Conservation (phyloP, 306 rosid species). For the Lathyrus sativus region DNA sequence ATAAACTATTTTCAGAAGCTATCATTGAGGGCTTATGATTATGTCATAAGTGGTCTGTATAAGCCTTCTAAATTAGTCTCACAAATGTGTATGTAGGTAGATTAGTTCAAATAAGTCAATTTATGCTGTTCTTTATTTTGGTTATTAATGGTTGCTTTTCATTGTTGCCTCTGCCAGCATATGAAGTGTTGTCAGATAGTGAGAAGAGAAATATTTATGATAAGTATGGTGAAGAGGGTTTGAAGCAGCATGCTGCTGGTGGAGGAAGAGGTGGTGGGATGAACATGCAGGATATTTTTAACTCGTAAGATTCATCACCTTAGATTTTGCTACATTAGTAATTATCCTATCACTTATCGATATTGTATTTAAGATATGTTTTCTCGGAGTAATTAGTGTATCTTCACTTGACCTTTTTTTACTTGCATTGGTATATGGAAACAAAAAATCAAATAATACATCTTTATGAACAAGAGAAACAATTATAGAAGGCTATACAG, state of each 20-base stretch:
- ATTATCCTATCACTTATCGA: neutral
- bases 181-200: constrained; percentile 83
- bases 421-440: constrained; percentile 14
- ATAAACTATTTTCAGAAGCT: neutral
- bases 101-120: neutral
- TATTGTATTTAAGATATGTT: neutral
- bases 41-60: neutral
- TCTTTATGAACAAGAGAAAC: neutral
- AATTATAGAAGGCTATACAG: constrained; percentile 4
- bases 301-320: constrained; percentile 56
- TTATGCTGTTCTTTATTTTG: neutral
- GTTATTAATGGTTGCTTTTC: constrained; percentile 28
- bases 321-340: constrained; percentile 8
- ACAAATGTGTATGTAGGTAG: neutral
- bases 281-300: constrained; percentile 88
- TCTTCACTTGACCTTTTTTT: neutral
- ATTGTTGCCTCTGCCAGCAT: constrained; percentile 51
- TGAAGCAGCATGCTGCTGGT: constrained; percentile 94
- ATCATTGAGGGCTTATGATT: neutral
- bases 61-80: neutral
- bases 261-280: constrained; percentile 92
- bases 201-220: constrained; percentile 89
- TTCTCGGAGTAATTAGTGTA: neutral
- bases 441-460: neutral
- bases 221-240: constrained; percentile 89